Percentiles rank a stretch among this genome's conserved stretches.
These are phyloP conservation scores for Xylariaceae sp. DNA, from an alignment of 2,329 filamentous ascomycete genomes.

Conservation along the genomic window DNA sequence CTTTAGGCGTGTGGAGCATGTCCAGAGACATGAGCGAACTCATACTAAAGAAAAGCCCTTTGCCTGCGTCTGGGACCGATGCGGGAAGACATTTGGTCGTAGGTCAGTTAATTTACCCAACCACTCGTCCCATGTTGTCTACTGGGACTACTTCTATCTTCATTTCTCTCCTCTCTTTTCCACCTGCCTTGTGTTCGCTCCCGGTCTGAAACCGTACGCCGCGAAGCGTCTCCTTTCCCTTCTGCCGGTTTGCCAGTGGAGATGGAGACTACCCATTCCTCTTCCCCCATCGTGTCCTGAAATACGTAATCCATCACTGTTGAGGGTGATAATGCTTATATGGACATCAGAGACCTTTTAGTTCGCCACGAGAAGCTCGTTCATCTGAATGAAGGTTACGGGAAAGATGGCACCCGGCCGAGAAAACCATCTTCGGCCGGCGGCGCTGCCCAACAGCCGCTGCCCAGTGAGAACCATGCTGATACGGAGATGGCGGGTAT, in stretches of 20 bases:
- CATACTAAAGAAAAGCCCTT: constrained; percentile 64
- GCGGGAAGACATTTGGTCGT: constrained; percentile 58
- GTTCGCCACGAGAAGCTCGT: constrained; percentile 60
- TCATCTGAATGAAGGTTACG: constrained; percentile 53
- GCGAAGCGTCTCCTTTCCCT: constrained; percentile 18
- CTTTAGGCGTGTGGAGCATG: constrained; percentile 57
- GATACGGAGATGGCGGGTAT: constrained; percentile 43
- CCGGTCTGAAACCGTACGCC: too few relatives aligned
- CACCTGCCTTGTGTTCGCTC: background rate
- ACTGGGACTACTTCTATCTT: constrained; percentile 13
- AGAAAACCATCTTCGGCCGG: constrained; percentile 48
- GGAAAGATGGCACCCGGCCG: constrained; percentile 46
- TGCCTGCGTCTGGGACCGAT: constrained; percentile 52
- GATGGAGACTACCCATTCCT: constrained; percentile 10
- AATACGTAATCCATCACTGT: constrained; percentile 14
- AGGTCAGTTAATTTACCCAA: constrained; percentile 43
- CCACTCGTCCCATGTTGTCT: constrained; percentile 20
- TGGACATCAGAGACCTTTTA: constrained; percentile 59
- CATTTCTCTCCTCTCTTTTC: constrained; percentile 13
- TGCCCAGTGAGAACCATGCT: constrained; percentile 43
- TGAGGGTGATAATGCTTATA: constrained; percentile 43
- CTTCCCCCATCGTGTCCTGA: constrained; percentile 15
- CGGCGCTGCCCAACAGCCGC: constrained; percentile 36
- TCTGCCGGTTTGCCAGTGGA: constrained; percentile 12
- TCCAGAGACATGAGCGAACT: constrained; percentile 58